A percentile compares a stretch with the other conserved stretches of the same genome.
Conservation (phyloP, 768 basidiomycete genomes). For the Suillus occidentalis region DNA sequence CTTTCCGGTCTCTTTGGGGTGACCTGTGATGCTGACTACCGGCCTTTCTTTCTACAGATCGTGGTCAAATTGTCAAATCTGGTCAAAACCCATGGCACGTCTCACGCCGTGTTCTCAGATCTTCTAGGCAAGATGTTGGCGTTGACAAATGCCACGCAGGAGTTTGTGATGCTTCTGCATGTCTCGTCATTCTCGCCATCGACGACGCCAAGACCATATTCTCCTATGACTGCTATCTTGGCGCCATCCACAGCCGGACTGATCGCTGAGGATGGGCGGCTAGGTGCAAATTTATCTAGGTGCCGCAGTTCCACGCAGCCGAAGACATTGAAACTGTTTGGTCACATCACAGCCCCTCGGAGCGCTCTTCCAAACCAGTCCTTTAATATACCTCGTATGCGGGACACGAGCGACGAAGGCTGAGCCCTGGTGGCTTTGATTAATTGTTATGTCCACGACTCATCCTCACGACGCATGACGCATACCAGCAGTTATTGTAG, state of each 20-base stretch:
- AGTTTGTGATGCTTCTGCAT: slow-evolving; percentile 83
- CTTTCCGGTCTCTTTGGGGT: neutral
- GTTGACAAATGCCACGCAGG: slow-evolving; percentile 82
- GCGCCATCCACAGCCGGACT: slow-evolving; percentile 22
- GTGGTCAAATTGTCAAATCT: slow-evolving; percentile 76
- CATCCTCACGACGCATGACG: neutral
- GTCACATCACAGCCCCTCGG: slow-evolving; percentile 37
- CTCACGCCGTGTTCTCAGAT: slow-evolving; percentile 54
- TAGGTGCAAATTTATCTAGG: slow-evolving; percentile 56
- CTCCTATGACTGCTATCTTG: slow-evolving; percentile 48
- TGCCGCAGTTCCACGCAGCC: slow-evolving; percentile 55
- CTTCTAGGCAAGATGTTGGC: slow-evolving; percentile 72
- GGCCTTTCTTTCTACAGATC: slow-evolving; percentile 40
- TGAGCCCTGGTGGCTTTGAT: slow-evolving; percentile 22
- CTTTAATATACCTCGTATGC: slow-evolving; percentile 40
- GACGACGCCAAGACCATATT: slow-evolving; percentile 54
- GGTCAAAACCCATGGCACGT: slow-evolving; percentile 62
- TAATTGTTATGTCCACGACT: slow-evolving; percentile 7
- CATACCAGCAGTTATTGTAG: slow-evolving; percentile 3
- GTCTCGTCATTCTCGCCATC: slow-evolving; percentile 78
- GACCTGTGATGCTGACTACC: neutral
- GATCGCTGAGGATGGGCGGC: slow-evolving; percentile 45
- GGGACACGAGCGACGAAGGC: slow-evolving; percentile 28
- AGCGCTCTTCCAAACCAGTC: slow-evolving; percentile 54
- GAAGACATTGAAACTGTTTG: slow-evolving; percentile 39